phyloP scores from a whole-genome alignment of 257 asterid genomes.

The Osmanthus fragrans region DNA sequence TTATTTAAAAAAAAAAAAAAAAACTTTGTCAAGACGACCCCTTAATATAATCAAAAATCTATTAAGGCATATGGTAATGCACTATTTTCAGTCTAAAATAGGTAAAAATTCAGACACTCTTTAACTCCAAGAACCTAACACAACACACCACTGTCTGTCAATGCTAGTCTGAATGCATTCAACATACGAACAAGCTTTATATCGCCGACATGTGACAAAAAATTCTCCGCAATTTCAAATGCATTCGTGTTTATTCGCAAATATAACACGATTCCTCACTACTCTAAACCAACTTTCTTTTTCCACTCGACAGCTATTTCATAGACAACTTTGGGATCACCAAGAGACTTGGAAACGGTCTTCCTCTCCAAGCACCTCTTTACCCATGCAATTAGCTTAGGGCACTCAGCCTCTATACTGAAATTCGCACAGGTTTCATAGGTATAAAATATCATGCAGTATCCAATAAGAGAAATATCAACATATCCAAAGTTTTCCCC shows the following conservation, averaged over 20 bases:
- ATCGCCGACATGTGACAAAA: neutral
- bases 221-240: neutral
- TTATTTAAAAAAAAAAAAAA: no score
- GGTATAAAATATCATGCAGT: constrained; percentile 9
- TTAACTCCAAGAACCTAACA: no score
- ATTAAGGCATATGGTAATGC: no score
- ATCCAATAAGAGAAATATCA: constrained; percentile 29
- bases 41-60: no score
- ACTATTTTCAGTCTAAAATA: no score
- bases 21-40: no score
- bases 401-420: constrained; percentile 25
- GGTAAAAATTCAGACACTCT: no score
- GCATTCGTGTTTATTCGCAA: neutral
- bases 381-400: constrained; percentile 25
- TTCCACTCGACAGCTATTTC: neutral
- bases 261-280: neutral
- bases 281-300: neutral
- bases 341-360: constrained; percentile 30
- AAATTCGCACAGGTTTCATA: constrained; percentile 16
- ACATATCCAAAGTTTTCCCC: constrained; percentile 29
- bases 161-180: neutral
- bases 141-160: no score
- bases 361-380: constrained; percentile 31
- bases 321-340: constrained; percentile 20
- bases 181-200: neutral